phyloP scores from a whole-genome alignment of 2,329 filamentous ascomycete species.

The Aureobasidium sp. region DNA sequence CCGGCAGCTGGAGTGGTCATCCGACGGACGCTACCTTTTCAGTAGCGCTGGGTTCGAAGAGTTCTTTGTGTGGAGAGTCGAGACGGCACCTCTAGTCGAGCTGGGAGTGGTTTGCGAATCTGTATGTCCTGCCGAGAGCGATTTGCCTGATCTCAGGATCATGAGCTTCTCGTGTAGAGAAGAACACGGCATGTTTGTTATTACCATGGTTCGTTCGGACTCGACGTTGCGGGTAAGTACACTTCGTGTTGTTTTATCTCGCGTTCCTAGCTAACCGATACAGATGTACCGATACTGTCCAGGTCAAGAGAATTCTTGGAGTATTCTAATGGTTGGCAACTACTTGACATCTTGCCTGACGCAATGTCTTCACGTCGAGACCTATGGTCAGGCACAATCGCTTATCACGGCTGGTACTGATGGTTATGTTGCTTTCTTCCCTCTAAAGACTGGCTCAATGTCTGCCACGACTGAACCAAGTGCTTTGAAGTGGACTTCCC shows the following conservation, averaged over 20 bases:
- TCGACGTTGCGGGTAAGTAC: conserved; percentile 56
- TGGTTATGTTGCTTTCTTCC: conserved; percentile 61
- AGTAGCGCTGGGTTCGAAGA: conserved; percentile 85
- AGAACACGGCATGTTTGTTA: conserved; percentile 31
- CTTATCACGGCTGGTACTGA: conserved; percentile 72
- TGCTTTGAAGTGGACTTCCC: conserved; percentile 26
- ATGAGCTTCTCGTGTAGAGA: conserved; percentile 60
- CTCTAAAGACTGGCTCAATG: neutral
- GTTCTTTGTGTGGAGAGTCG: conserved; percentile 73
- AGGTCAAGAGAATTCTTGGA: neutral
- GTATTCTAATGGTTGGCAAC: conserved; percentile 25
- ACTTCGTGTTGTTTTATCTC: neutral
- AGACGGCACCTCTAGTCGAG: conserved; percentile 43
- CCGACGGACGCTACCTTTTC: conserved; percentile 60
- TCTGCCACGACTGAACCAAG: neutral
- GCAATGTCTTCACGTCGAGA: conserved; percentile 37
- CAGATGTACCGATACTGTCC: conserved; percentile 39
- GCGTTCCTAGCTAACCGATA: neutral
- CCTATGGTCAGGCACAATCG: neutral
- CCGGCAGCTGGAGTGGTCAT: conserved; percentile 69
- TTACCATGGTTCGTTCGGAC: conserved; percentile 75
- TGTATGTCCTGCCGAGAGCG: conserved; percentile 39
- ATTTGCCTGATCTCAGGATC: conserved; percentile 63
- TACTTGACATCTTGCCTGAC: conserved; percentile 59
- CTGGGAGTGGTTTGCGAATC: conserved; percentile 46